A percentile compares a stretch with the other conserved stretches of the same genome.
These are phyloP conservation scores for Spiromastix sp. DNA, from an alignment of 2,329 filamentous ascomycete species.

Conservation along the genomic window DNA sequence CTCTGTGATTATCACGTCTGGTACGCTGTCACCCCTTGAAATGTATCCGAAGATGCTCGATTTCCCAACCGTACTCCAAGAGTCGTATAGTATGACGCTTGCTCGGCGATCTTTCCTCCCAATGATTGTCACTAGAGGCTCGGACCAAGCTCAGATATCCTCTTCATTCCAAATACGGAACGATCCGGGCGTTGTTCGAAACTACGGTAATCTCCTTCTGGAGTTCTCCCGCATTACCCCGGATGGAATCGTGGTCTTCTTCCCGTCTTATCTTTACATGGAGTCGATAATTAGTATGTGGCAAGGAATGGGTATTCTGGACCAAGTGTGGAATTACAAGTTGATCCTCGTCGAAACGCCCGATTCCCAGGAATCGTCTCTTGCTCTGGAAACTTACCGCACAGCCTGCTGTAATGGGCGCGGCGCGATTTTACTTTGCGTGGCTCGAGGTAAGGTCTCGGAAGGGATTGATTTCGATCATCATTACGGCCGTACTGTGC, in stretches of 20 bases:
- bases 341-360: constrained; percentile 95
- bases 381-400: constrained; percentile 91
- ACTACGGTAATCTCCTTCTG: constrained; percentile 85
- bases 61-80: constrained; percentile 84
- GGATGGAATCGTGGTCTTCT: constrained; percentile 98
- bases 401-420: constrained; percentile 96
- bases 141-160: constrained; percentile 85
- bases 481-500: constrained; percentile 88
- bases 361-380: constrained; percentile 90
- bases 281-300: constrained; percentile 98
- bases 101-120: constrained; percentile 90
- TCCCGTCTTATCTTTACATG: constrained; percentile 98
- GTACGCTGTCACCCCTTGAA: constrained; percentile 90
- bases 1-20: constrained; percentile 96
- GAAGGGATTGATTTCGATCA: constrained; percentile 99
- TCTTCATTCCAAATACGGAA: constrained; percentile 93
- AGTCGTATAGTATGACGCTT: constrained; percentile 95
- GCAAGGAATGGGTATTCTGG: constrained; percentile 96
- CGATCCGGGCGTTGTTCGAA: constrained; percentile 91
- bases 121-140: constrained; percentile 93
- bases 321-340: constrained; percentile 99
- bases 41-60: constrained; percentile 99
- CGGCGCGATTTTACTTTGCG: constrained; percentile 84
- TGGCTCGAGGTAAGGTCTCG: constrained; percentile 92
- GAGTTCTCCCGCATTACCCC: constrained; percentile 95